Evolutionary conservation across 2,329 filamentous ascomycete species (phyloP), one percentile per base, ranked within the genome.

Genomic region (Fusarium sp.): DNA sequence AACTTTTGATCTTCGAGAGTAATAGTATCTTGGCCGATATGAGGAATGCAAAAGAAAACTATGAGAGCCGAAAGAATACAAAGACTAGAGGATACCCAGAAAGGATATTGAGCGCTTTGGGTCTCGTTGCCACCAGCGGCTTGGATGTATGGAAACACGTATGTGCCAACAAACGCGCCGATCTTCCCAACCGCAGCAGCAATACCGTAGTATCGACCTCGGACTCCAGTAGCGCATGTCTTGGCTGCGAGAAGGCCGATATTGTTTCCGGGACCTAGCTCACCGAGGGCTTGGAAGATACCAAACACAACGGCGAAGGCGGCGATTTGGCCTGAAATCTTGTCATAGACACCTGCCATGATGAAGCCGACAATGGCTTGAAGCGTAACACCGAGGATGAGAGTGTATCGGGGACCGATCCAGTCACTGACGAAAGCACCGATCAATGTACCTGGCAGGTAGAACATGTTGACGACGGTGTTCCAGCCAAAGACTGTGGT

Each of bases 401-500:
- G 85, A 2, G 92, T 91, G 72, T 91, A 89, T 61, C 91, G 90
- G 1, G 95, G 94, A 0, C 95, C 95, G 53, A 97, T 83, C 82
- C 86, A 89, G 80, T 98, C 95, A 27, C 90, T 91, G 9, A 92
- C 83, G 59, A 92, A 92, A 1, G 93, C 92, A 22, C 95, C 95
- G 6, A 92, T 80, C 55, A 95, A 84, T 25, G 93, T 92, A 2
- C 95, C 95, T 0, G 94, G 94, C 51, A 97, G 87, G 80, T 97
- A 97, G 80, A 97, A 97, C 68, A 94, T 83, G 79, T 96, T 97
- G 83, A 97, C 89, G 44, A 97, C 87, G 0, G 92, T 94, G 77
- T 93, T 94, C 94, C 94, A 97, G 43, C 94, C 95, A 66, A 97
- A 95, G 14, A 90, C 83, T 68, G 91, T 92, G 76, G 93, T 95